Conservation (phyloP, 768 basidiomycete species). For the Pilatotrama ljubarskyi region DNA sequence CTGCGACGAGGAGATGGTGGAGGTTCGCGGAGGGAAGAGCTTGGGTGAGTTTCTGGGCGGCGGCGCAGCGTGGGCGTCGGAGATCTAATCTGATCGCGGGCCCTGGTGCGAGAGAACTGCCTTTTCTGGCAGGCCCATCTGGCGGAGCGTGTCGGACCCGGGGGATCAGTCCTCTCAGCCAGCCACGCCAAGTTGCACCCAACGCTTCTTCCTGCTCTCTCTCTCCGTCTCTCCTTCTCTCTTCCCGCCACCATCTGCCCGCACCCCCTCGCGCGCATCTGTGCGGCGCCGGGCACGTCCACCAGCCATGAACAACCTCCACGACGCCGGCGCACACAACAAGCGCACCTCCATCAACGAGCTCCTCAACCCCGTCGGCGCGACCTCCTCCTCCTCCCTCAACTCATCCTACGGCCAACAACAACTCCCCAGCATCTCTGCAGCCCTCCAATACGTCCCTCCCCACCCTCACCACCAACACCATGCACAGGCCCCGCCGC, state of each 20-base stretch:
- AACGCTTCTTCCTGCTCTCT: background rate
- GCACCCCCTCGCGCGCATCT: slow-evolving; percentile 17
- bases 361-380: slow-evolving; percentile 47
- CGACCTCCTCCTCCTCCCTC: slow-evolving; percentile 36
- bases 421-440: slow-evolving; percentile 26
- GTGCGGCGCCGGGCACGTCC: background rate
- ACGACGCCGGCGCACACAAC: slow-evolving; percentile 38
- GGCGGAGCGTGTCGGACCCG: slow-evolving; percentile 17
- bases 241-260: slow-evolving; percentile 1
- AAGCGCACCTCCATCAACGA: slow-evolving; percentile 54
- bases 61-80: background rate
- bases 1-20: background rate
- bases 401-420: slow-evolving; percentile 33
- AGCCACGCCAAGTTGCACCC: background rate
- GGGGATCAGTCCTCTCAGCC: background rate
- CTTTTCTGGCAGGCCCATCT: slow-evolving; percentile 6
- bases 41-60: background rate
- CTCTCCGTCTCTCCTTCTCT: background rate
- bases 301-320: slow-evolving; percentile 38
- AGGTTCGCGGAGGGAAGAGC: slow-evolving; percentile 18
- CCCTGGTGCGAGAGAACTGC: slow-evolving; percentile 1
- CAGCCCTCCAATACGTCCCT: slow-evolving; percentile 29
- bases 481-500: slow-evolving; percentile 9
- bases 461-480: slow-evolving; percentile 30
- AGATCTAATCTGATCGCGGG: slow-evolving; percentile 22